Evolutionary conservation across 2,329 filamentous ascomycete genomes (phyloP).

Genomic region (Lachnellula occidentalis): DNA sequence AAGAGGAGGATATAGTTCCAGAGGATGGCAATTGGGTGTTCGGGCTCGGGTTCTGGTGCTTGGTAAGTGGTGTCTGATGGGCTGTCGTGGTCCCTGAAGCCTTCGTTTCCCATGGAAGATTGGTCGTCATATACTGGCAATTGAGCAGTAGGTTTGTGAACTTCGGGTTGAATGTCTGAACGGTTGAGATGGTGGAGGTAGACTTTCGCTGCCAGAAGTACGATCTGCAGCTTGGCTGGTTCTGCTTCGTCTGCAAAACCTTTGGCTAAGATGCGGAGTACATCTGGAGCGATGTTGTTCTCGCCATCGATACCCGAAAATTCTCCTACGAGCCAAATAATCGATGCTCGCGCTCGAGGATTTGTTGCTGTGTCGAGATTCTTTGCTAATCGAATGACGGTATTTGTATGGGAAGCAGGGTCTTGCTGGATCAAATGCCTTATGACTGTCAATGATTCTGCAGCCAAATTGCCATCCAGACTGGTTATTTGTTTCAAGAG

Average conservation of each 20-base stretch:
- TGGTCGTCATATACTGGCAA: conserved; percentile 24
- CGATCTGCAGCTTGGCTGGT: conserved; percentile 81
- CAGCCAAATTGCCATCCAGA: conserved; percentile 79
- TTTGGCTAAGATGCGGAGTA: conserved; percentile 80
- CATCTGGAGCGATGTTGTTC: conserved; percentile 88
- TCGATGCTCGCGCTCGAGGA: conserved; percentile 83
- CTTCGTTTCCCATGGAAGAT: conserved; percentile 20
- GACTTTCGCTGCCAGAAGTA: conserved; percentile 91
- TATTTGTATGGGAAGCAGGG: conserved; percentile 72
- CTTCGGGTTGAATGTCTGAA: conserved; percentile 40
- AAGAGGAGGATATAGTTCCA: conserved; percentile 84
- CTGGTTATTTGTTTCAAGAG: conserved; percentile 84
- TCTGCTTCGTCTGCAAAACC: conserved; percentile 81
- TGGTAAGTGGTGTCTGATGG: conserved; percentile 14
- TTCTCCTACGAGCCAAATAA: conserved; percentile 96
- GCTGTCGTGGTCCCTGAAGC: conserved; percentile 22
- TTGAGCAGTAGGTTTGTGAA: conserved; percentile 24
- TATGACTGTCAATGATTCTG: conserved; percentile 90
- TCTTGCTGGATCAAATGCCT: conserved; percentile 92
- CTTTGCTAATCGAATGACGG: conserved; percentile 82
- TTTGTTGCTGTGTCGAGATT: conserved; percentile 86
- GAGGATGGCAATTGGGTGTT: conserved; percentile 67
- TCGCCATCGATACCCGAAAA: conserved; percentile 75
- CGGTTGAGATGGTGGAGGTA: conserved; percentile 83
- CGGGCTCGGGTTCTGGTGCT: conserved; percentile 26